Evolutionary conservation across 2,329 filamentous ascomycete genomes (phyloP), one percentile per base, ranked within the genome.

Genomic region (Phyllosticta capitalensis): DNA sequence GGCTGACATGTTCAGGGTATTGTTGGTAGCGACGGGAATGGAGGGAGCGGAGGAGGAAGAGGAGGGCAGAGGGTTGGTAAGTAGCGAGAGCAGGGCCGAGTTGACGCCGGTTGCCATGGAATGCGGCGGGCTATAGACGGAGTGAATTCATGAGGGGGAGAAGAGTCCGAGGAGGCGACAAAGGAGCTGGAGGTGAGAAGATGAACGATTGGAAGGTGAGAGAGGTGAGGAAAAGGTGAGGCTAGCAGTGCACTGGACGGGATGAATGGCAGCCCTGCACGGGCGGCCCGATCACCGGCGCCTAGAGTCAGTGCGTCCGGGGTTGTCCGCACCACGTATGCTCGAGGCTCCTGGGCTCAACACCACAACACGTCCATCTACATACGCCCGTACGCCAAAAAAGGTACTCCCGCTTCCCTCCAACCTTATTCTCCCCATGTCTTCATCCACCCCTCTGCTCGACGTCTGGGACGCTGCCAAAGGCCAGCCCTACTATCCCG

Each of bases 401-500:
- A 14, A 7, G 2, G 14, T 17, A 38, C 33, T 14, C 33, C 33
- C 12, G 5, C 38, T 45, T n/a, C n/a, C 38, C 12, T 6, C 7
- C 17, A 45, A 22, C 55, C 50, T 26, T 28, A n/a, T 21, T 50
- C 20, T 26, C 9, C 38, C 55, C 52, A 59, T 61, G 56, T 61
- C 60, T 59, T 50, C 56, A n/a, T 19, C 33, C 14, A 52, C 50
- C 81, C 80, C 95, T 75, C 85, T 79, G 55, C 71, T 87, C 77
- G 85, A 94, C 75, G 83, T 95, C 79, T 97, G 92, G 92, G 88
- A 95, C 82, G 89, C 90, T 81, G 89, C 92, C 78, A 84, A 89
- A 76, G 84, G 85, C 81, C 89, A 85, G 79, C 90, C 91, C 64
- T 97, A 94, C 78, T 76, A 86, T 67, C 91, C 92, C 63, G 72